phyloP scores from a whole-genome alignment of 495 filamentous ascomycete genomes.

The Hypoxylon fuscum region DNA sequence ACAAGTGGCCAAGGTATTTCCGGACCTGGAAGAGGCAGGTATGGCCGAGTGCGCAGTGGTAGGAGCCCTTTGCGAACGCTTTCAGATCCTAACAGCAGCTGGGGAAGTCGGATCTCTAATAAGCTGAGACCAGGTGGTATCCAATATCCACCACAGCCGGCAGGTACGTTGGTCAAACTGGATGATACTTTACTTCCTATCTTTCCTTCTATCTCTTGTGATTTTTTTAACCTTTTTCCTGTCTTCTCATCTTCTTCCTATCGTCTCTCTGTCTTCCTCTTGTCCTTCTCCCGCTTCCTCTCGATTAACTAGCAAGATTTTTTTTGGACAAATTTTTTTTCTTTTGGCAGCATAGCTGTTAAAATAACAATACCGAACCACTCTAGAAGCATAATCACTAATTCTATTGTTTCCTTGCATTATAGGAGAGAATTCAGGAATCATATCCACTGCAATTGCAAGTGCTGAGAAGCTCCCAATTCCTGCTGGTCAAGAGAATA shows the following conservation, averaged over 20 bases:
- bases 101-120: constrained; percentile 57
- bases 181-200: constrained; percentile 2
- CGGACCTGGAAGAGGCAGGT: constrained; percentile 81
- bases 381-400: constrained; percentile 18
- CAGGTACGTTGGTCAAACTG: constrained; percentile 54
- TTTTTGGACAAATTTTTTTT: too few relatives aligned
- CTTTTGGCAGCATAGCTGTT: background rate
- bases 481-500: constrained; percentile 71
- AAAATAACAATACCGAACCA: background rate
- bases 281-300: too few relatives aligned
- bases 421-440: constrained; percentile 68
- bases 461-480: constrained; percentile 79
- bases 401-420: constrained; percentile 3
- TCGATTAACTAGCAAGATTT: too few relatives aligned
- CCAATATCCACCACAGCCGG: constrained; percentile 49
- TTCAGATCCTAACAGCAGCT: constrained; percentile 61
- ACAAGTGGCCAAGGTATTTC: constrained; percentile 72
- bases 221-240: constrained; percentile 2
- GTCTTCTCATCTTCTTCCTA: background rate
- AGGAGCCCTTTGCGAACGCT: constrained; percentile 71
- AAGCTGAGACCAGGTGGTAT: constrained; percentile 34
- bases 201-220: too few relatives aligned
- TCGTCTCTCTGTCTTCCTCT: too few relatives aligned
- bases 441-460: constrained; percentile 89
- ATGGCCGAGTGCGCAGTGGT: constrained; percentile 70